Evolutionary conservation across 2,329 filamentous ascomycete species (phyloP).

Genomic region (Madurella fahalii): DNA sequence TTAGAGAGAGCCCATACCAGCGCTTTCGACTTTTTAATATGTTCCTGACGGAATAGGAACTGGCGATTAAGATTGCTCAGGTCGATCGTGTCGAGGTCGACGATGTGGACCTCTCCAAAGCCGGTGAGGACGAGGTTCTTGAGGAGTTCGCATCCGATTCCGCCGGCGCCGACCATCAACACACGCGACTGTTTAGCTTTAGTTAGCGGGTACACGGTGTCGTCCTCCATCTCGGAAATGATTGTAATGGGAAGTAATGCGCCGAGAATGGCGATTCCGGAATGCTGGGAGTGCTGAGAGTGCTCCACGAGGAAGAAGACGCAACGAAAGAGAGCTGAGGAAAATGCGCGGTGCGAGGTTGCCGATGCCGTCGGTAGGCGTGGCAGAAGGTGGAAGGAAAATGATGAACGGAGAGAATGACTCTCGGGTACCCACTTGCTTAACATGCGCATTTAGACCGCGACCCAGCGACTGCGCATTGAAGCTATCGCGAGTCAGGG

Average conservation of each 20-base stretch:
- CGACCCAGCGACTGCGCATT: slow-evolving; percentile 65
- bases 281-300: neutral
- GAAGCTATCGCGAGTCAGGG: slow-evolving; percentile 47
- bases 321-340: too few species aligned
- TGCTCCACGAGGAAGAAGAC: neutral
- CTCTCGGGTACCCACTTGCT: slow-evolving; percentile 53
- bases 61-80: slow-evolving; percentile 96
- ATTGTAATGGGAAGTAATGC: neutral
- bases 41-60: slow-evolving; percentile 92
- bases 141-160: slow-evolving; percentile 94
- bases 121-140: slow-evolving; percentile 93
- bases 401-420: neutral
- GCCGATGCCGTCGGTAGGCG: neutral
- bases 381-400: neutral
- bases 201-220: slow-evolving; percentile 32
- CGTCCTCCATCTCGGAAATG: slow-evolving; percentile 8
- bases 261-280: neutral
- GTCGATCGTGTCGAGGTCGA: slow-evolving; percentile 98
- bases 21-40: slow-evolving; percentile 97
- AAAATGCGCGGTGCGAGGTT: neutral
- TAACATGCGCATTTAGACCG: slow-evolving; percentile 60
- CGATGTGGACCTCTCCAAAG: slow-evolving; percentile 89
- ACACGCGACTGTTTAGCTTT: slow-evolving; percentile 64
- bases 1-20: slow-evolving; percentile 56
- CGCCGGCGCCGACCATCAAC: slow-evolving; percentile 91